These are phyloP conservation scores for Scalesia atractyloides DNA, from an alignment of 129 eudicot genomes.

Conservation along the genomic window DNA sequence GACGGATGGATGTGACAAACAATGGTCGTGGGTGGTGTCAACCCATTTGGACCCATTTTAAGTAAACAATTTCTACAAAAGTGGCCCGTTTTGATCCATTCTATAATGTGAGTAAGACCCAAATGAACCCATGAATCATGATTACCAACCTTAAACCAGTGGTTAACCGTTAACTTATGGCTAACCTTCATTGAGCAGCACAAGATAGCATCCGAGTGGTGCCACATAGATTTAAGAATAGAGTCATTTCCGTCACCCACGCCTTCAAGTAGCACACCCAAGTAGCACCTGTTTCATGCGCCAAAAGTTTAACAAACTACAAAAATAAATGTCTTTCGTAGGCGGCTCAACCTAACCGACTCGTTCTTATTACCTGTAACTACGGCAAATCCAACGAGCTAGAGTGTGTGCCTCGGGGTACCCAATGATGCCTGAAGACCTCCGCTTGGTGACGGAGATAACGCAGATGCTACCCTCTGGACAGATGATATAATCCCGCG, in stretches of 20 bases:
- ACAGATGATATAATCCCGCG: slow-evolving; percentile 79
- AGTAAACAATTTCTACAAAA: too few species aligned
- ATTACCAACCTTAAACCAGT: background rate
- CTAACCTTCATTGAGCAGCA: slow-evolving; percentile 77
- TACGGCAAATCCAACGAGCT: slow-evolving; percentile 73
- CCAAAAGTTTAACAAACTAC: background rate
- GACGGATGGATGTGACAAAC: too few species aligned
- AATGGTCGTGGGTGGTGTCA: too few species aligned
- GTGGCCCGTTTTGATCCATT: too few species aligned
- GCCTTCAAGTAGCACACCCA: slow-evolving; percentile 60
- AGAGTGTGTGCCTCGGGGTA: slow-evolving; percentile 80
- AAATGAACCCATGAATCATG: too few species aligned
- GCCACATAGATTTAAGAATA: slow-evolving; percentile 67
- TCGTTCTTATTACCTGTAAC: slow-evolving; percentile 52
- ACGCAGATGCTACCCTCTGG: slow-evolving; percentile 79
- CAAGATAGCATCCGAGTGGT: slow-evolving; percentile 64
- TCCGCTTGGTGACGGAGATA: slow-evolving; percentile 67
- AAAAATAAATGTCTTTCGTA: background rate
- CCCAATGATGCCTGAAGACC: slow-evolving; percentile 34
- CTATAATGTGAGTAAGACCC: too few species aligned
- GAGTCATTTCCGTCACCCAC: slow-evolving; percentile 48
- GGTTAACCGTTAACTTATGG: background rate
- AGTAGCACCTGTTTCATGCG: slow-evolving; percentile 39
- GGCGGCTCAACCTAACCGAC: background rate
- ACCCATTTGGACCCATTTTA: too few species aligned